Base-by-base conservation (phyloP, 805 yeast species). In the Wickerhamomyces alni region DNA sequence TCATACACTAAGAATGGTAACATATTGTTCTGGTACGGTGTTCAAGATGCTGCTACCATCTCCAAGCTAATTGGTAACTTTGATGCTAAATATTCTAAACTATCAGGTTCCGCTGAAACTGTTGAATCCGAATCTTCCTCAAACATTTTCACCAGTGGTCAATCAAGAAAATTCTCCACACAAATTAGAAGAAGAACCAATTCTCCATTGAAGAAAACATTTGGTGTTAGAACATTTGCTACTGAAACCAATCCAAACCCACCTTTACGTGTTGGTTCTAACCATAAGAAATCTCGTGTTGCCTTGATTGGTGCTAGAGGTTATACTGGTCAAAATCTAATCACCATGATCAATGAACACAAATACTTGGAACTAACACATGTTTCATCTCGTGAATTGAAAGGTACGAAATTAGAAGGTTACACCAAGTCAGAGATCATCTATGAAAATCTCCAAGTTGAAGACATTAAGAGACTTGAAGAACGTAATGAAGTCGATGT, bases 301-400 rank as follows among this genome's bases (percentile, higher is more conserved):
- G 99, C 96, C 1, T 74, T 93, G 53, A 91, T 93, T 58, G 99
- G 99, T 52, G 99, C 99, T 31, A 82, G 99, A 67, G 99, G 99
- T 24, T 87, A 75, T 66, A 91, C 97, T 16, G 99, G 99, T 27
- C 95, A 86, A 66, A 91, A 91, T 55, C 74, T 93, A 61, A 87
- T 93, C 47, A 75, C 82, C 28, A 71, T 93, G 69, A 84, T 93
- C 47, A 86, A 93, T 63, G 67, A 72, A 36, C 99, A 93, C 65
- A 95, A 95, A 33, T 77, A 76, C 60, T 70, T 93, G 50, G 97
- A 91, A 56, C 66, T 93, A 39, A 74, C 91, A 7, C 95, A 93
- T 58, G 98, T 93, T 39, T 91, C 98, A 2, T 91, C 98, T 18
- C 86, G 99, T 63, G 98, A 93, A 62, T 73, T 93, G 46, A 74